Base-by-base conservation (phyloP, 139 green algal species). In the Micractinium conductrix region DNA sequence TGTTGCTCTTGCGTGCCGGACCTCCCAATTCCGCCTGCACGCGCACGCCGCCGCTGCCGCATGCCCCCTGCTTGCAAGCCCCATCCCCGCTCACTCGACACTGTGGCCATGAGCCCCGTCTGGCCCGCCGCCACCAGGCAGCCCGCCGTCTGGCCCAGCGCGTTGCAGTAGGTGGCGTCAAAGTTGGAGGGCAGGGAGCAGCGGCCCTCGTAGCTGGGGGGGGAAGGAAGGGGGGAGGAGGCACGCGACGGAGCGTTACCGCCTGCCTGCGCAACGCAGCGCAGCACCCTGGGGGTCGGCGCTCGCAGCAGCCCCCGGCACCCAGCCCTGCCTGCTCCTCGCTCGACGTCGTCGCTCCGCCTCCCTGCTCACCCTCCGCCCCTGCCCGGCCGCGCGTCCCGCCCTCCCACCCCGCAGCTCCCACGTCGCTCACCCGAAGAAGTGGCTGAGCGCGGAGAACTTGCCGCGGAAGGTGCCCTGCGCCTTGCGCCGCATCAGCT, bases 111-210 rank as follows among this genome's bases (percentile, higher is more conserved):
- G 48, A 95, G 75, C 14, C 92, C 92, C 9, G 91, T 94, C 63
- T 85, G 42, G 50, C 83, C 78, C 2, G n/a, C n/a, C 1, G 78
- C 79, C 72, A 90, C 33, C 74, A 95, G 87, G 43, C 88, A 81
- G 14, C 73, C 91, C 7, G 92, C 92, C 3, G 84, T 85, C 35
- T 82, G 81, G n/a, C 92, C 92, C 75, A 95, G 87, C 30, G 87
- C 78, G 50, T 90, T 92, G 75, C 84, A 91, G 78, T 95, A 95
- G 42, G 90, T 90, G 71, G 89, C 85, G 67, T 95, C 92, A 78
- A 95, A 95, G 81, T 95, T 94, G 79, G 89, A 91, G 81, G 92
- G 92, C 79, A 90, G 74, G 7, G 86, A 87, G 78, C 85, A 94
- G 50, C 92, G 87, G 35, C 92, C 92, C 84, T 95, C 91, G 62